These are phyloP conservation scores for Yarrowia hollandica DNA, from an alignment of 805 yeast species.

Conservation along the genomic window DNA sequence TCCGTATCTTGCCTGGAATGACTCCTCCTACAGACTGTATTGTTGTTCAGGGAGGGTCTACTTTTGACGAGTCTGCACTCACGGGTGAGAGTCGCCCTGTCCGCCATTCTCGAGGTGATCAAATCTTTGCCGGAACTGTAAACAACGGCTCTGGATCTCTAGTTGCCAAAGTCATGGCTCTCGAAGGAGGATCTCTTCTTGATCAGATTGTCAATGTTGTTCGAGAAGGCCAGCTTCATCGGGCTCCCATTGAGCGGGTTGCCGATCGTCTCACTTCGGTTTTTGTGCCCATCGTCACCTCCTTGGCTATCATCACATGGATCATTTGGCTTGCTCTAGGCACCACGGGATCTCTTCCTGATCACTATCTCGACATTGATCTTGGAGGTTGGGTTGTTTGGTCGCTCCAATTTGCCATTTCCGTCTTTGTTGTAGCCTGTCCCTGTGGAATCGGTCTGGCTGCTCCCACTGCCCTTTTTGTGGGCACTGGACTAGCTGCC, in stretches of 20 bases:
- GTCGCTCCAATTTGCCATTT: conserved; percentile 74
- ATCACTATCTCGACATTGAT: conserved; percentile 57
- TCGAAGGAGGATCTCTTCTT: conserved; percentile 63
- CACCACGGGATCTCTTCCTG: conserved; percentile 54
- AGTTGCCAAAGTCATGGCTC: conserved; percentile 55
- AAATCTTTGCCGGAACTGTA: conserved; percentile 70
- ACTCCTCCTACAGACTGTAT: conserved; percentile 74
- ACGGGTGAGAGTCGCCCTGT: conserved; percentile 82
- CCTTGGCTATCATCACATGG: conserved; percentile 65
- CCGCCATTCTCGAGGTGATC: conserved; percentile 58
- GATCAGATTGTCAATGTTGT: conserved; percentile 71
- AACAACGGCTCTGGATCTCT: conserved; percentile 59
- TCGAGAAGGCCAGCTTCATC: conserved; percentile 67
- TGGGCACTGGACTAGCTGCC: conserved; percentile 78
- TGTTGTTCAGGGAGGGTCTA: conserved; percentile 67
- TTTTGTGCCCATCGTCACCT: conserved; percentile 69
- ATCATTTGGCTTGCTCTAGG: conserved; percentile 66
- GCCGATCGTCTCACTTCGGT: conserved; percentile 70
- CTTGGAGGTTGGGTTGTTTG: conserved; percentile 76
- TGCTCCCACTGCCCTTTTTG: conserved; percentile 80
- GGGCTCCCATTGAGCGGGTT: conserved; percentile 70
- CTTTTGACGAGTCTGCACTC: conserved; percentile 83
- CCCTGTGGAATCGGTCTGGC: conserved; percentile 86
- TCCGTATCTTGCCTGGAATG: conserved; percentile 46
- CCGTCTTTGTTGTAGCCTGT: conserved; percentile 81